Conservation (phyloP, 345 rosid species). For the Citropsis articulata region DNA sequence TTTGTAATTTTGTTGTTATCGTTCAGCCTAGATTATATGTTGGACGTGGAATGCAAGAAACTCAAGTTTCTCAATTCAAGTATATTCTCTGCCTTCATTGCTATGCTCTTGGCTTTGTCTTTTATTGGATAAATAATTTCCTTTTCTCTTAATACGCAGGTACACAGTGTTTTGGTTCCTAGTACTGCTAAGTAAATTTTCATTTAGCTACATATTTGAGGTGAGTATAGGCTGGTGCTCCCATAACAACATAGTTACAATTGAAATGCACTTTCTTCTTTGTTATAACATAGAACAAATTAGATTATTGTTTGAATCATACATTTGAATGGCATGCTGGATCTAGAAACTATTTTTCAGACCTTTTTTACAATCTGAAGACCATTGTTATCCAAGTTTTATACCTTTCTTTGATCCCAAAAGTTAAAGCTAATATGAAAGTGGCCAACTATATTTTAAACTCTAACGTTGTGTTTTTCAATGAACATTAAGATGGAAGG, state of each 20-base stretch:
- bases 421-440: neutral
- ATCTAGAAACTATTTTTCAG: neutral
- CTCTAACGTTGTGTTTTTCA: neutral
- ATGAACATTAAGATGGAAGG: neutral
- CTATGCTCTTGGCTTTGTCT: slow-evolving; percentile 18
- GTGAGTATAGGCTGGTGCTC: slow-evolving; percentile 31
- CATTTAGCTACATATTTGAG: slow-evolving; percentile 90
- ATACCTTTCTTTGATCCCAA: neutral
- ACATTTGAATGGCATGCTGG: neutral
- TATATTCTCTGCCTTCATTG: slow-evolving; percentile 31
- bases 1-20: slow-evolving; percentile 15
- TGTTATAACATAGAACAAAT: neutral
- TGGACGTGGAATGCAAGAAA: slow-evolving; percentile 98
- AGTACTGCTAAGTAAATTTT: slow-evolving; percentile 67
- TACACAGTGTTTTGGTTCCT: slow-evolving; percentile 83
- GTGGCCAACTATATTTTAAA: neutral
- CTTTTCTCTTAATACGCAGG: slow-evolving; percentile 36
- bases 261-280: neutral
- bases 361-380: neutral
- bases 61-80: slow-evolving; percentile 86
- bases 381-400: neutral
- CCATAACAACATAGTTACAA: neutral
- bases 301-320: neutral
- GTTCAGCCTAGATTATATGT: slow-evolving; percentile 79
- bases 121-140: neutral